phyloP scores from a whole-genome alignment of 495 filamentous ascomycete genomes.

The Neurospora tetrasperma region DNA sequence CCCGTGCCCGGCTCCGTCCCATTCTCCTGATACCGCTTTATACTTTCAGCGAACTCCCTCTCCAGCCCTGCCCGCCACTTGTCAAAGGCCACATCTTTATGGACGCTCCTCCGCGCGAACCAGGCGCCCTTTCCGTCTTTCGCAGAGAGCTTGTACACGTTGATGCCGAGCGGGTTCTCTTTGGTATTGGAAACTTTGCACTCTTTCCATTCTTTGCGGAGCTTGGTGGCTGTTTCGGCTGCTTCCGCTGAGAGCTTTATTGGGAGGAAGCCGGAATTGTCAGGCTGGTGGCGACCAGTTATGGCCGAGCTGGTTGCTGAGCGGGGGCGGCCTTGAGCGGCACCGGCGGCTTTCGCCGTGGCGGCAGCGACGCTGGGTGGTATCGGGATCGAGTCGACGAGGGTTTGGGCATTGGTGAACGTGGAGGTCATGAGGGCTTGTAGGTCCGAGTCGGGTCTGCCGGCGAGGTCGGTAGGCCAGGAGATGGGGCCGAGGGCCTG shows the following conservation, averaged over 20 bases:
- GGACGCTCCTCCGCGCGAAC: constrained; percentile 82
- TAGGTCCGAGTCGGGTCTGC: constrained; percentile 34
- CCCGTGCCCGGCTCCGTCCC: constrained; percentile 48
- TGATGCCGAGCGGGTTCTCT: constrained; percentile 67
- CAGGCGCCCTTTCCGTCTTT: constrained; percentile 78
- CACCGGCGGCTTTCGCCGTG: neutral
- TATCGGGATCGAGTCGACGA: constrained; percentile 65
- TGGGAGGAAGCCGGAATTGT: neutral
- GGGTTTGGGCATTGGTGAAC: constrained; percentile 53
- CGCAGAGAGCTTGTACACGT: constrained; percentile 67
- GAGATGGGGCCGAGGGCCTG: constrained; percentile 59
- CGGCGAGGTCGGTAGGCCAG: constrained; percentile 48
- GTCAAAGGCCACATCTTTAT: constrained; percentile 54
- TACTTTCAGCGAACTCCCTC: constrained; percentile 52
- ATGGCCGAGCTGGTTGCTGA: constrained; percentile 27
- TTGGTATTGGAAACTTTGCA: constrained; percentile 50
- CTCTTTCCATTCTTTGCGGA: constrained; percentile 82
- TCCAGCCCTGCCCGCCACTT: constrained; percentile 53
- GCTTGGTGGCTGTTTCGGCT: constrained; percentile 14
- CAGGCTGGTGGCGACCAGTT: neutral
- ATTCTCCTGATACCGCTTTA: constrained; percentile 40
- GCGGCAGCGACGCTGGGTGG: constrained; percentile 7
- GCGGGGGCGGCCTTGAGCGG: constrained; percentile 9
- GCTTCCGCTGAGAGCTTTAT: constrained; percentile 10
- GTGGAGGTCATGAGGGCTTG: constrained; percentile 38